Conservation (phyloP, 768 basidiomycete species). For the Asterophora lycoperdoides region DNA sequence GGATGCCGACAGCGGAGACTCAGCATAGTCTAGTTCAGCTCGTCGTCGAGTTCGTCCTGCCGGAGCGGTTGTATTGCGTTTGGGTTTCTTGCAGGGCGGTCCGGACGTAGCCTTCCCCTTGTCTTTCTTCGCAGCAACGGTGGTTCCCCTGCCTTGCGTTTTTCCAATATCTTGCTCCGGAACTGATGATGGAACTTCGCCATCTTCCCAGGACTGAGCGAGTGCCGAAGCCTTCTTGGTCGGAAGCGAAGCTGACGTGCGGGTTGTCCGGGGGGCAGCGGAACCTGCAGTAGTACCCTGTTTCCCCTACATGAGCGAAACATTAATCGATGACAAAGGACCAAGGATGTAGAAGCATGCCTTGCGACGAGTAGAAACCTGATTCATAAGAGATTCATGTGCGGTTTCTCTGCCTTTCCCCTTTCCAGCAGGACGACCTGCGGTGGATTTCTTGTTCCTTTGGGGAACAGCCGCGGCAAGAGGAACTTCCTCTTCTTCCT, state of each 20-base stretch:
- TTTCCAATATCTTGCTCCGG: constrained; percentile 44
- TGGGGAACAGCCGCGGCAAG: constrained; percentile 27
- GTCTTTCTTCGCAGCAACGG: background rate
- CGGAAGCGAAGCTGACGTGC: constrained; percentile 5
- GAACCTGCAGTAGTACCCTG: background rate
- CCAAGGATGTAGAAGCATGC: background rate
- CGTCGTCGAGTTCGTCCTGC: constrained; percentile 2
- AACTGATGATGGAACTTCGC: constrained; percentile 54
- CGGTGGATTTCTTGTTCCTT: constrained; percentile 20
- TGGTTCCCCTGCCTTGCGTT: background rate
- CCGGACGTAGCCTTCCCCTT: constrained; percentile 2
- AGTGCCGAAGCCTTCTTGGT: background rate
- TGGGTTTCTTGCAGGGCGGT: constrained; percentile 4
- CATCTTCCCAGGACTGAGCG: constrained; percentile 30
- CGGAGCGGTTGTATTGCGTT: constrained; percentile 1
- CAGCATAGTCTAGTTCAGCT: constrained; percentile 19
- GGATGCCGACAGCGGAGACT: constrained; percentile 17
- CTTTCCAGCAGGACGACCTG: background rate
- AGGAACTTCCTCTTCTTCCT: constrained; percentile 42
- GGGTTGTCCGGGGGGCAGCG: constrained; percentile 2
- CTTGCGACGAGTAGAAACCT: background rate
- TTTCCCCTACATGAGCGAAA: background rate
- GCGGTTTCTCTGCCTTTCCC: constrained; percentile 7
- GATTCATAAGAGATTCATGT: background rate
- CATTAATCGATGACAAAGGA: background rate